Base-by-base conservation (phyloP, 2,329 filamentous ascomycete species). In the Aureobasidium sp. region DNA sequence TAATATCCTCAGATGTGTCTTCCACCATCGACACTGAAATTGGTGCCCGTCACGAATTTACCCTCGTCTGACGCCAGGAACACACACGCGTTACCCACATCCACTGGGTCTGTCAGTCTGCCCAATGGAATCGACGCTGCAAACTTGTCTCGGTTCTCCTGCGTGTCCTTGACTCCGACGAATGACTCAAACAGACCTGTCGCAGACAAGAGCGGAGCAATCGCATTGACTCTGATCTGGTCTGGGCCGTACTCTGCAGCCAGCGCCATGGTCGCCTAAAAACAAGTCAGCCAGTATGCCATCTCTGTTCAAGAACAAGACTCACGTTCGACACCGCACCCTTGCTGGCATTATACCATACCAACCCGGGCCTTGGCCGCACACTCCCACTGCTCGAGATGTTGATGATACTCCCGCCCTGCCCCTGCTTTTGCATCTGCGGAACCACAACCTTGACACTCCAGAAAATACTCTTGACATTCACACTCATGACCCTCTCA, bases 11-110 rank as follows among this genome's bases (percentile, higher is more conserved):
- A 74, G 8, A 74, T 73, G 66, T 71, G 76, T 20, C 75, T 77
- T 32, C 81, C 81, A 44, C 83, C 83, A 73, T 86, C 83, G 47
- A 87, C 82, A 59, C 88, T 83, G 65, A 90, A 76, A 65, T 88
- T 87, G n/a, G 86, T 80, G 0, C 88, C 88, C 0, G 87, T 90
- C 65, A 92, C 83, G 68, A 91, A 90, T 3, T 77, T 80, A 0
- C 85, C 86, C 69, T 91, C 88, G 32, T 90, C 85, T 63, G 86
- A 88, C 1, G 86, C 86, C 50, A 92, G 72, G 70, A 87, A 92
- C 20, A 86, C 79, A 65, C 84, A 86, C 29, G 87, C 86, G 68
- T 89, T 89, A 2, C 86, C 87, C 39, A 92, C 82, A 71, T 92
- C 88, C 10, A 79, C 76, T 0, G 84, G 81, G n/a, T 80, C 81